Evolutionary conservation across 2,329 filamentous ascomycete species (phyloP).

Genomic region (Fusarium sp.): DNA sequence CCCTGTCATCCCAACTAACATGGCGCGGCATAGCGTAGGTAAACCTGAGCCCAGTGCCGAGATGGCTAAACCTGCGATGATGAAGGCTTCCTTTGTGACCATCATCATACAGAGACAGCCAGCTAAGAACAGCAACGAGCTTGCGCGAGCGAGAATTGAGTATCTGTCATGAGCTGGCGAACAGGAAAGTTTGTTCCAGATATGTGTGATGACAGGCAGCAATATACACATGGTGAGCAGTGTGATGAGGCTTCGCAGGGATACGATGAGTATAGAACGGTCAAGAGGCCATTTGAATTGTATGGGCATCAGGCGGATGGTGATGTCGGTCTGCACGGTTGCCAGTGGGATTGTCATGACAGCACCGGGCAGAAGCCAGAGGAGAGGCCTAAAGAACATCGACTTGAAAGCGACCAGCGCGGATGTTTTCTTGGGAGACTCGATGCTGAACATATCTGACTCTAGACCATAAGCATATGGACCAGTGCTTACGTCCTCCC

Average conservation of each 20-base stretch:
- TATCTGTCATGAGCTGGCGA: slow-evolving; percentile 22
- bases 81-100: slow-evolving; percentile 30
- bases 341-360: slow-evolving; percentile 41
- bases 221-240: slow-evolving; percentile 42
- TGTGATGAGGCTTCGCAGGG: slow-evolving; percentile 39
- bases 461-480: background rate
- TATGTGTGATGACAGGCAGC: slow-evolving; percentile 31
- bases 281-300: slow-evolving; percentile 44
- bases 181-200: slow-evolving; percentile 16
- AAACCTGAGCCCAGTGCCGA: slow-evolving; percentile 45
- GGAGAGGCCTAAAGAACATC: slow-evolving; percentile 36
- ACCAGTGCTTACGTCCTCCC: background rate
- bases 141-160: slow-evolving; percentile 33
- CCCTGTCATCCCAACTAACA: slow-evolving; percentile 34
- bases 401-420: slow-evolving; percentile 12
- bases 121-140: slow-evolving; percentile 39
- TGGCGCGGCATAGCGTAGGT: slow-evolving; percentile 44
- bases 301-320: slow-evolving; percentile 45
- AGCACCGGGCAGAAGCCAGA: slow-evolving; percentile 43
- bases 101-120: slow-evolving; percentile 45
- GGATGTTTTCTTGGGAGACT: background rate
- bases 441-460: background rate
- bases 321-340: slow-evolving; percentile 39
- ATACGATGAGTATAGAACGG: slow-evolving; percentile 41
- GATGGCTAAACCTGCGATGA: slow-evolving; percentile 39